A percentile compares a stretch with the other conserved stretches of the same genome.
phyloP scores from a whole-genome alignment of 2,329 filamentous ascomycete species.

The Fusarium gaditjirri region DNA sequence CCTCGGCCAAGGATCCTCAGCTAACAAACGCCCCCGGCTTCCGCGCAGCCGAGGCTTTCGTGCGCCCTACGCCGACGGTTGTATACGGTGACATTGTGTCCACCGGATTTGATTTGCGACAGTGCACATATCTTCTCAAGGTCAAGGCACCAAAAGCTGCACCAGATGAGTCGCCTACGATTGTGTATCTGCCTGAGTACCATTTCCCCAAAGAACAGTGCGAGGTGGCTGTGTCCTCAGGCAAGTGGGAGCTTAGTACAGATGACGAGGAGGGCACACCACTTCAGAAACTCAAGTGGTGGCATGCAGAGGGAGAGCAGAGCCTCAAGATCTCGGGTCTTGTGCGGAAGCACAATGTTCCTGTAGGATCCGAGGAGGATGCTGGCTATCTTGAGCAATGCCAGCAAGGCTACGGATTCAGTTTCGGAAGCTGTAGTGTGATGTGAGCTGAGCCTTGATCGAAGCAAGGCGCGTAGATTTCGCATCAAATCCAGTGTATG shows the following conservation, averaged over 20 bases:
- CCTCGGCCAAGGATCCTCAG: constrained; percentile 63
- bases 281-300: constrained; percentile 87
- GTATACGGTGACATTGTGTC: constrained; percentile 76
- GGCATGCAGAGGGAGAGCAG: constrained; percentile 90
- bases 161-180: constrained; percentile 74
- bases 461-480: not conserved
- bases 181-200: constrained; percentile 88
- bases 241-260: constrained; percentile 87
- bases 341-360: constrained; percentile 70
- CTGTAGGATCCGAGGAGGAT: constrained; percentile 72
- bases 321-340: constrained; percentile 79
- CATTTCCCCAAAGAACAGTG: constrained; percentile 85
- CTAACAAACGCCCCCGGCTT: constrained; percentile 76
- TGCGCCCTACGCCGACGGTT: constrained; percentile 83
- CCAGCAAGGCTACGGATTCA: constrained; percentile 59
- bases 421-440: constrained; percentile 59
- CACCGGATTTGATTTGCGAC: constrained; percentile 85
- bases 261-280: constrained; percentile 76
- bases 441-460: constrained; percentile 56
- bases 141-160: constrained; percentile 71
- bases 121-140: constrained; percentile 79
- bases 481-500: not conserved
- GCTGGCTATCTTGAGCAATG: constrained; percentile 82
- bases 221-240: constrained; percentile 79
- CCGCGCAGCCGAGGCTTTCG: constrained; percentile 91